Percentiles rank a stretch among this genome's conserved stretches.
These are phyloP conservation scores for Stevia rebaudiana DNA, from an alignment of 140 eudicot genomes.

Conservation along the genomic window DNA sequence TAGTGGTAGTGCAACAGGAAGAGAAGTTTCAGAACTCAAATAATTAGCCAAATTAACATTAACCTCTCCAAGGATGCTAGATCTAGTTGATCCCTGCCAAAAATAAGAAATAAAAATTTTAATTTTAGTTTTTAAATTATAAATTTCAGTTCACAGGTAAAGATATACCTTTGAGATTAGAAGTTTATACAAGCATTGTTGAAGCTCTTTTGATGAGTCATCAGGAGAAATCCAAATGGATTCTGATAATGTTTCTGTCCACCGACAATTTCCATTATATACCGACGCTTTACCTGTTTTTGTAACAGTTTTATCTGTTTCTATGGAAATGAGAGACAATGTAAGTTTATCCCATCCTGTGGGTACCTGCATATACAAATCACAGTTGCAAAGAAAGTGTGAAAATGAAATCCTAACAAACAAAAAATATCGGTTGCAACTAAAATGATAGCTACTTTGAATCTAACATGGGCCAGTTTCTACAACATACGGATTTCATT, in stretches of 20 bases:
- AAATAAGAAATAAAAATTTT: not conserved
- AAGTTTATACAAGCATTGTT: conserved; percentile 40
- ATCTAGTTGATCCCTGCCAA: conserved; percentile 48
- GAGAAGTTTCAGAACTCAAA: conserved; percentile 39
- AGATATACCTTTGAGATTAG: conserved; percentile 45
- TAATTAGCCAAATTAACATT: conserved; percentile 44
- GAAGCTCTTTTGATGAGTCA: conserved; percentile 38
- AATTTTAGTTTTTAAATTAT: not conserved
- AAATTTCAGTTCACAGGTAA: not conserved
- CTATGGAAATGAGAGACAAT: conserved; percentile 41
- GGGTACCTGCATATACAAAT: conserved; percentile 41
- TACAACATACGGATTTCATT: not conserved
- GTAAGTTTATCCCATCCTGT: conserved; percentile 61
- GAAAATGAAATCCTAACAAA: conserved; percentile 13
- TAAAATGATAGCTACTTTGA: conserved; percentile 15
- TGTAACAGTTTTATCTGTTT: conserved; percentile 45
- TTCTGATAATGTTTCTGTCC: conserved; percentile 54
- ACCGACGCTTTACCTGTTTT: conserved; percentile 53
- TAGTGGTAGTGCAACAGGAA: conserved; percentile 50
- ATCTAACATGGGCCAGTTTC: conserved; percentile 18
- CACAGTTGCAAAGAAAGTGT: conserved; percentile 10
- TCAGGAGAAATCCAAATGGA: conserved; percentile 40
- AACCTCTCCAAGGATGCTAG: conserved; percentile 64
- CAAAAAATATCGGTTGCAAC: conserved; percentile 20
- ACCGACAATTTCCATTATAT: conserved; percentile 45